A percentile compares a stretch with the other conserved stretches of the same genome.
Conservation (phyloP, 345 rosid species). For the Cardamine resedifolia region DNA sequence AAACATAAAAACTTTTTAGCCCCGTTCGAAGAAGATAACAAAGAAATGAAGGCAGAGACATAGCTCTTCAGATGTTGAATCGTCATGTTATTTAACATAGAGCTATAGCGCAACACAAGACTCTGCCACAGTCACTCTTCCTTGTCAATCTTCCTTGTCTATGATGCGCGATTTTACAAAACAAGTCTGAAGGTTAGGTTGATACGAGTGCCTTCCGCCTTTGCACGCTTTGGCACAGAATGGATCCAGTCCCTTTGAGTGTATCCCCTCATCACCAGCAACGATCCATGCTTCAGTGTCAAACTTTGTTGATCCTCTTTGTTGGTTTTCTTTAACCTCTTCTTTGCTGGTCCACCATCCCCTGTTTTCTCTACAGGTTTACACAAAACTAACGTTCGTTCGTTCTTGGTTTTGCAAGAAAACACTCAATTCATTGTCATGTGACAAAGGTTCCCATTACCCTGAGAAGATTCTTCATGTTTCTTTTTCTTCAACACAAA, state of each 20-base stretch:
- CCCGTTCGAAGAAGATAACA: neutral
- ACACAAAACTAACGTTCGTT: neutral
- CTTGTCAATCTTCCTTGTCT: neutral
- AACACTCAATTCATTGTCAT: neutral
- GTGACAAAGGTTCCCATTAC: slow-evolving; percentile 30
- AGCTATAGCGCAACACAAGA: neutral
- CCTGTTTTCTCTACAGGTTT: slow-evolving; percentile 36
- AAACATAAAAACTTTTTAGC: too few relatives aligned
- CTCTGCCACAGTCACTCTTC: neutral
- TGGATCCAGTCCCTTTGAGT: slow-evolving; percentile 92
- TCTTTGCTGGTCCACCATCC: slow-evolving; percentile 49
- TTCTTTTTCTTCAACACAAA: slow-evolving; percentile 78
- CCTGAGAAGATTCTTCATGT: slow-evolving; percentile 45
- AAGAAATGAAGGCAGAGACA: neutral
- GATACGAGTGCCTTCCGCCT: slow-evolving; percentile 58
- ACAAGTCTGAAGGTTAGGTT: slow-evolving; percentile 76
- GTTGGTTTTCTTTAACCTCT: slow-evolving; percentile 52
- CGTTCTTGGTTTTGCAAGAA: neutral
- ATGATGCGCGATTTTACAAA: neutral
- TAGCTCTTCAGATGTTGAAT: neutral
- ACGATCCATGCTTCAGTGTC: slow-evolving; percentile 72
- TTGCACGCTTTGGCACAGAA: slow-evolving; percentile 82
- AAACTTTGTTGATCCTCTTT: slow-evolving; percentile 51
- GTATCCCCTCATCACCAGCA: slow-evolving; percentile 72
- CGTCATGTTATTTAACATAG: neutral